These are phyloP conservation scores for Paramecium sexaurelia DNA, from an alignment of 73 alveolate species.

Conservation along the genomic window DNA sequence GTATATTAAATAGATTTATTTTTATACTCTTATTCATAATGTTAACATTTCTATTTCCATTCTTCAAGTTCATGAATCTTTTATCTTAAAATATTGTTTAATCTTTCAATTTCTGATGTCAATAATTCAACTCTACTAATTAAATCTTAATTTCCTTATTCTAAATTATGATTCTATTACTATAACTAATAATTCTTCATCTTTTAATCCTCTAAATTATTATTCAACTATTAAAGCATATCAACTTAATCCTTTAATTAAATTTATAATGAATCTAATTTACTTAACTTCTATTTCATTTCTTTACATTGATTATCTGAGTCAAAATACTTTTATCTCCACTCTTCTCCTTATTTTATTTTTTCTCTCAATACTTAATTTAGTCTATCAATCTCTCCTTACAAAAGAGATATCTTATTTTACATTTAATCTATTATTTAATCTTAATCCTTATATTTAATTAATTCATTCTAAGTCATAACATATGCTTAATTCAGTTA, in stretches of 20 bases:
- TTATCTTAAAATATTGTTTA: constrained; percentile 1
- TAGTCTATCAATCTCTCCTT: background rate
- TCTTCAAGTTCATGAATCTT: constrained; percentile 36
- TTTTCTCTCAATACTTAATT: constrained; percentile 30
- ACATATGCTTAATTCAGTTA: constrained; percentile 8
- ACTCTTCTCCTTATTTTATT: constrained; percentile 39
- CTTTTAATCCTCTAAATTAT: constrained; percentile 1
- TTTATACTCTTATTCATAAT: constrained; percentile 11
- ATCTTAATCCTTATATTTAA: constrained; percentile 44
- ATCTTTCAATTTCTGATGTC: constrained; percentile 25
- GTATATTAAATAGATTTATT: background rate
- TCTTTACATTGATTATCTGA: constrained; percentile 24
- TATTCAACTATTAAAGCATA: background rate
- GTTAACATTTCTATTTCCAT: background rate
- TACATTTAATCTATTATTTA: constrained; percentile 20
- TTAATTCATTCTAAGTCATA: constrained; percentile 24
- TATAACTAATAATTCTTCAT: background rate
- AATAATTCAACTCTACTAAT: background rate
- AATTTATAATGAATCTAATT: background rate
- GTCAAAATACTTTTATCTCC: constrained; percentile 27
- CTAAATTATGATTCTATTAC: background rate
- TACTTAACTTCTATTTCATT: constrained; percentile 7
- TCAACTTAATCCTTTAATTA: constrained; percentile 26
- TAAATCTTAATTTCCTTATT: background rate
- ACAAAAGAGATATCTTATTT: background rate